Evolutionary conservation across 202 grass and related monocot genomes (phyloP).

Genomic region (Cymbopogon flexuosus): DNA sequence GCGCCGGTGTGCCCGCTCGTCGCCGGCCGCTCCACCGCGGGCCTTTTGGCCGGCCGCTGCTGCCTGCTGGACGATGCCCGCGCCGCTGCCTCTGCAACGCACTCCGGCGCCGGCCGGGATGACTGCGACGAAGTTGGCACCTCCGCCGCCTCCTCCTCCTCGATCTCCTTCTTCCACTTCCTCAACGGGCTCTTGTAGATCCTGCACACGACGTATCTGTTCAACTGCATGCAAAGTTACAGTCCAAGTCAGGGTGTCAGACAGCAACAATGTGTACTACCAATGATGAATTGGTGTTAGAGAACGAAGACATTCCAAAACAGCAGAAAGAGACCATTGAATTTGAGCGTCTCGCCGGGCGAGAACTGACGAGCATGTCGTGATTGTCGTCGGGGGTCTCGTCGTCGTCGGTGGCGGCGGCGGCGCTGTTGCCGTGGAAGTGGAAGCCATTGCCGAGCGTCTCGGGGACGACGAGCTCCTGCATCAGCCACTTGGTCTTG

Average conservation of each 20-base stretch:
- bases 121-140: neutral
- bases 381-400: neutral
- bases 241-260: neutral
- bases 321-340: neutral
- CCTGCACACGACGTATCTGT: conserved; percentile 18
- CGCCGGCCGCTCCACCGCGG: neutral
- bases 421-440: neutral
- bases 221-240: conserved; percentile 23
- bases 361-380: conserved; percentile 1
- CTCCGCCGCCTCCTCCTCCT: neutral
- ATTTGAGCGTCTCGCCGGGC: neutral
- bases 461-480: conserved; percentile 18
- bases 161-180: neutral
- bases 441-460: neutral
- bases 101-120: neutral
- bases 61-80: too few species aligned
- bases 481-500: conserved; percentile 44
- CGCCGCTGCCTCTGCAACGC: neutral
- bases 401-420: too few species aligned
- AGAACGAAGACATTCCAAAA: neutral
- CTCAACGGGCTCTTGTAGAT: conserved; percentile 22
- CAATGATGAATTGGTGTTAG: neutral
- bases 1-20: neutral
- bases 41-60: conserved; percentile 24
- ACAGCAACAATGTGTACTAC: neutral